phyloP scores from a whole-genome alignment of 805 yeast species.

The Candida sonorensis region DNA sequence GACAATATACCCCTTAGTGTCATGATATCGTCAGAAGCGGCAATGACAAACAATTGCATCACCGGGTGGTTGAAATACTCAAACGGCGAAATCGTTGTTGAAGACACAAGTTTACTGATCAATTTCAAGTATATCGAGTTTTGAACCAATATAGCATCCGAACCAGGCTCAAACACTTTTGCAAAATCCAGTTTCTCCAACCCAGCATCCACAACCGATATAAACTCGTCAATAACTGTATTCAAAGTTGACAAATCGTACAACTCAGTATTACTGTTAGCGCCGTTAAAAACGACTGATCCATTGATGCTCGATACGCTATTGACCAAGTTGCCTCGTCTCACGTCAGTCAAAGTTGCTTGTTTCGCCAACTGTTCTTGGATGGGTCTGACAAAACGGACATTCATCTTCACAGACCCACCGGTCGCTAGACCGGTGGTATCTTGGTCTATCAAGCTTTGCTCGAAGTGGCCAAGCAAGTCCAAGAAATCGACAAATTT shows the following conservation, averaged over 20 bases:
- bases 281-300: constrained; percentile 1
- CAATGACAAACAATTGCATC: constrained; percentile 61
- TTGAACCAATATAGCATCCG: constrained; percentile 25
- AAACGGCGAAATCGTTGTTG: constrained; percentile 60
- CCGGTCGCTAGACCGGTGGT: not conserved
- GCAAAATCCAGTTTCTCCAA: constrained; percentile 3
- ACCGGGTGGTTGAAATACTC: constrained; percentile 88
- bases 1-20: constrained; percentile 53
- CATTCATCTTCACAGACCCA: constrained; percentile 13
- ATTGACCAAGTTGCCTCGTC: constrained; percentile 9
- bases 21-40: constrained; percentile 46
- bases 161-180: too few species aligned
- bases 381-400: constrained; percentile 23
- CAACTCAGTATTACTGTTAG: constrained; percentile 15
- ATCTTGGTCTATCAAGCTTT: constrained; percentile 15
- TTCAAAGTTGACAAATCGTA: constrained; percentile 14
- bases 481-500: constrained; percentile 11
- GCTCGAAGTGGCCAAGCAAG: constrained; percentile 24
- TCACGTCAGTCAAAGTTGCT: constrained; percentile 6
- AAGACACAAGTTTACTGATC: constrained; percentile 51
- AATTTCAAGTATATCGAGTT: constrained; percentile 50
- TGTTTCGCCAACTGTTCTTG: constrained; percentile 19
- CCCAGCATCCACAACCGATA: constrained; percentile 14
- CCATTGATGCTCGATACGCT: constrained; percentile 6
- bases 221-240: constrained; percentile 13